These are phyloP conservation scores for Colletotrichum shisoi DNA, from an alignment of 2,329 filamentous ascomycete species.

Conservation along the genomic window DNA sequence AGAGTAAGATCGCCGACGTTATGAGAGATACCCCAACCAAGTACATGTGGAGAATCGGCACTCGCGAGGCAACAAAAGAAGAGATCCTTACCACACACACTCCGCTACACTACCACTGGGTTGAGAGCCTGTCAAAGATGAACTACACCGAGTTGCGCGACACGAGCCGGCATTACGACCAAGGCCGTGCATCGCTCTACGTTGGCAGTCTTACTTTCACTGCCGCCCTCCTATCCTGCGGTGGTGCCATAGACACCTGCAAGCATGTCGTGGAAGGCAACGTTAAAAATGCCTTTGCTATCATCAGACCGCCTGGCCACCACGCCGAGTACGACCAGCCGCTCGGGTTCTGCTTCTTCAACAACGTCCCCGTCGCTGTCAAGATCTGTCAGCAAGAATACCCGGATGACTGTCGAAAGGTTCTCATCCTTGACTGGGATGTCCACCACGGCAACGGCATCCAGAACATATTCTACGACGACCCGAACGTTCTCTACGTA, in stretches of 20 bases:
- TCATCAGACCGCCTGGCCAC: constrained; percentile 93
- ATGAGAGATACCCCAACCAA: constrained; percentile 63
- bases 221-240: constrained; percentile 83
- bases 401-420: constrained; percentile 81
- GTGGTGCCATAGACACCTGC: constrained; percentile 94
- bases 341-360: constrained; percentile 97
- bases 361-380: constrained; percentile 95
- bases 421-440: constrained; percentile 93
- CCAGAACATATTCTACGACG: constrained; percentile 93
- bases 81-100: constrained; percentile 86
- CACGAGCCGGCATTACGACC: constrained; percentile 68
- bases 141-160: constrained; percentile 71
- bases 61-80: constrained; percentile 76
- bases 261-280: constrained; percentile 83
- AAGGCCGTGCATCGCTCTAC: constrained; percentile 78
- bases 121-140: constrained; percentile 64
- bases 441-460: constrained; percentile 87
- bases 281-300: constrained; percentile 93
- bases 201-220: constrained; percentile 83
- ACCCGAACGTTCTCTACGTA: constrained; percentile 94
- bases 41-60: constrained; percentile 79
- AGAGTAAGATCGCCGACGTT: constrained; percentile 61
- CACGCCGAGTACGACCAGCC: constrained; percentile 87
- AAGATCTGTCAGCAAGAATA: constrained; percentile 84
- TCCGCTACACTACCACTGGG: constrained; percentile 79